Conservation (phyloP, 768 basidiomycete genomes). For the Pseudohyphozyma bogoriensis region DNA sequence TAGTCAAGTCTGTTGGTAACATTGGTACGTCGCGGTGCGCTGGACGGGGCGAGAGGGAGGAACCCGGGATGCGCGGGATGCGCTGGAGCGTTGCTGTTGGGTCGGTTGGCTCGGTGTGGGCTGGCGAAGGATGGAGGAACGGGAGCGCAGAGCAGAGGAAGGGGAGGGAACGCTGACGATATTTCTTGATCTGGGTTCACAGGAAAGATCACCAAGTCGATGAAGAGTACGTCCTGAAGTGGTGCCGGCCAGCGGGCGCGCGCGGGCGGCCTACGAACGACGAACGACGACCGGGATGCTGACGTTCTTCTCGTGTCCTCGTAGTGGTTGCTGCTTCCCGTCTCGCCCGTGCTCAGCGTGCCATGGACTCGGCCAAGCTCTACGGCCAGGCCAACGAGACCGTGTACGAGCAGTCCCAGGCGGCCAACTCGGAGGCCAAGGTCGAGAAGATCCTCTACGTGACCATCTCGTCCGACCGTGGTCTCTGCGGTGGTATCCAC, state of each 20-base stretch:
- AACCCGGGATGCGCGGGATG: background rate
- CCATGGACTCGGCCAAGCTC: slow-evolving; percentile 80
- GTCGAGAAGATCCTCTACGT: slow-evolving; percentile 71
- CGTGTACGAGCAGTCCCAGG: slow-evolving; percentile 74
- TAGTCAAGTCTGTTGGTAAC: slow-evolving; percentile 78
- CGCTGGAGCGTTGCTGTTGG: background rate
- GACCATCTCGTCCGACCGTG: slow-evolving; percentile 94
- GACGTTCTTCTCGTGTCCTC: slow-evolving; percentile 49
- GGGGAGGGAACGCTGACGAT: no score
- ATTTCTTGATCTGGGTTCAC: no score
- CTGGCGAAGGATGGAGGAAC: no score
- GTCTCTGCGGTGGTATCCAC: slow-evolving; percentile 98
- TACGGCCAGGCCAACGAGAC: slow-evolving; percentile 67
- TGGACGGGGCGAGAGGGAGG: background rate
- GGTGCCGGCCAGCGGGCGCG: no score
- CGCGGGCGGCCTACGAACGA: no score
- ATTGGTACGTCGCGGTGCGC: slow-evolving; percentile 4
- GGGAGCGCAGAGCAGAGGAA: no score
- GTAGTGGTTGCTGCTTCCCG: slow-evolving; percentile 99
- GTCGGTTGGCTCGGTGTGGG: no score
- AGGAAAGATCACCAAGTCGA: slow-evolving; percentile 98
- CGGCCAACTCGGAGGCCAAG: slow-evolving; percentile 46
- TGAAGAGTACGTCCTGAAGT: no score
- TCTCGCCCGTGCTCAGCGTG: slow-evolving; percentile 86
- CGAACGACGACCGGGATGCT: no score